Evolutionary conservation across 371 early-diverging fungal genomes (phyloP).

Genomic region (Gilbertella persicaria): DNA sequence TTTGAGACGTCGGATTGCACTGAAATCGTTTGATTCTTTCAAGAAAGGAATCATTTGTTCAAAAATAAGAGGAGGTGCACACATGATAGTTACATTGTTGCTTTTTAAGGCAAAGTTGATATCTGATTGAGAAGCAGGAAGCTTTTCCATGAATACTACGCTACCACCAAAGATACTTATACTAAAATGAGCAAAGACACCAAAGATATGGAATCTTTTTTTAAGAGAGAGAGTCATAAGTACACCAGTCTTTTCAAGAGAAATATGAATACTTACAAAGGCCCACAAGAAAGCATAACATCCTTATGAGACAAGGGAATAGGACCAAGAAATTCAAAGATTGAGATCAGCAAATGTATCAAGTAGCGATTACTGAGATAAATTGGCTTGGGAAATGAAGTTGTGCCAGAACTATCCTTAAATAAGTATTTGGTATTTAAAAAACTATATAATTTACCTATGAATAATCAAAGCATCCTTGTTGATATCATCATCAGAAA

Average conservation of each 20-base stretch:
- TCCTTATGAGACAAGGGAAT: slow-evolving; percentile 2
- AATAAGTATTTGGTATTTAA: neutral
- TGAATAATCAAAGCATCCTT: slow-evolving; percentile 22
- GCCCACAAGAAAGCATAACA: slow-evolving; percentile 3
- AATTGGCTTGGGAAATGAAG: slow-evolving; percentile 28
- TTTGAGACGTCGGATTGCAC: slow-evolving; percentile 10
- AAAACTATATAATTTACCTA: slow-evolving; percentile 6
- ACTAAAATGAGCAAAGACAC: slow-evolving; percentile 4
- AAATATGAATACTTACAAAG: slow-evolving; percentile 17
- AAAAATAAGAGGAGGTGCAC: slow-evolving; percentile 12
- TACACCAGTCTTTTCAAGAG: neutral
- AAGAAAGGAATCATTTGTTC: slow-evolving; percentile 21
- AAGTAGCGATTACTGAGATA: slow-evolving; percentile 22
- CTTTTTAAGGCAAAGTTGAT: slow-evolving; percentile 2
- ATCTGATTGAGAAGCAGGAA: slow-evolving; percentile 16
- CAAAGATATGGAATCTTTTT: slow-evolving; percentile 27
- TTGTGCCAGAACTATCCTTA: slow-evolving; percentile 21
- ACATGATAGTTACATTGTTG: slow-evolving; percentile 9
- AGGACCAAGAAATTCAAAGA: neutral
- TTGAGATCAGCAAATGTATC: neutral
- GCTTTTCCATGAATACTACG: slow-evolving; percentile 11
- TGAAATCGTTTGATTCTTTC: slow-evolving; percentile 11
- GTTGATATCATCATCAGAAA: slow-evolving; percentile 11
- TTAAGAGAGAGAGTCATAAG: too few species aligned
- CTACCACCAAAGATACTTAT: slow-evolving; percentile 11